Evolutionary conservation across 495 filamentous ascomycete species (phyloP).

Genomic region (Hypoxylon fragiforme): DNA sequence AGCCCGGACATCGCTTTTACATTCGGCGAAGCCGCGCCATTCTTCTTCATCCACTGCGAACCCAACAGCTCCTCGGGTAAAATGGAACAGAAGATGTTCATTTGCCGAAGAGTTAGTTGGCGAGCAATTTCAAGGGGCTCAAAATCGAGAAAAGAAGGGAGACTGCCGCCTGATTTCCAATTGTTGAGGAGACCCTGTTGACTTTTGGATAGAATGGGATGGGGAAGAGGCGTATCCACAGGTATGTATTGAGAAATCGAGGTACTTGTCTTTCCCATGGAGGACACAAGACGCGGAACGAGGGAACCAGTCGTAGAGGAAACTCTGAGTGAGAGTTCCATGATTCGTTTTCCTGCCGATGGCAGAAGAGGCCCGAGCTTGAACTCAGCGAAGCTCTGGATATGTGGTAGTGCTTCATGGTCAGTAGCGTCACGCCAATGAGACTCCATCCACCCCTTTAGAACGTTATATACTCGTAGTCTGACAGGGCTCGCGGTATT

Average conservation of each 20-base stretch:
- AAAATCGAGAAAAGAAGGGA: conserved; percentile 83
- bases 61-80: conserved; percentile 91
- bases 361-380: conserved; percentile 69
- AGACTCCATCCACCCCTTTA: conserved; percentile 96
- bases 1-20: conserved; percentile 93
- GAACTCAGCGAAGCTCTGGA: conserved; percentile 75
- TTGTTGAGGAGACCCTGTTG: conserved; percentile 71
- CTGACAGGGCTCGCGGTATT: conserved; percentile 77
- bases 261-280: conserved; percentile 84
- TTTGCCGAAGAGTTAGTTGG: conserved; percentile 93
- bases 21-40: conserved; percentile 77
- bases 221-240: conserved; percentile 70
- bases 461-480: conserved; percentile 90
- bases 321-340: conserved; percentile 82
- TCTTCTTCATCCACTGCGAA: conserved; percentile 89
- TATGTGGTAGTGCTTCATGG: conserved; percentile 69
- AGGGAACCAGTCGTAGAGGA: conserved; percentile 71
- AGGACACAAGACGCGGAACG: conserved; percentile 84
- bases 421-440: conserved; percentile 90
- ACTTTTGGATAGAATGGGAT: conserved; percentile 71
- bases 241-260: conserved; percentile 69
- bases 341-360: conserved; percentile 74
- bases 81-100: conserved; percentile 89
- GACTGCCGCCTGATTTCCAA: conserved; percentile 71
- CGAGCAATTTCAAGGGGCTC: conserved; percentile 90